A percentile compares a stretch with the other conserved stretches of the same genome.
These are phyloP conservation scores for Fusarium sp. DNA, from an alignment of 2,329 filamentous ascomycete genomes.

Conservation along the genomic window DNA sequence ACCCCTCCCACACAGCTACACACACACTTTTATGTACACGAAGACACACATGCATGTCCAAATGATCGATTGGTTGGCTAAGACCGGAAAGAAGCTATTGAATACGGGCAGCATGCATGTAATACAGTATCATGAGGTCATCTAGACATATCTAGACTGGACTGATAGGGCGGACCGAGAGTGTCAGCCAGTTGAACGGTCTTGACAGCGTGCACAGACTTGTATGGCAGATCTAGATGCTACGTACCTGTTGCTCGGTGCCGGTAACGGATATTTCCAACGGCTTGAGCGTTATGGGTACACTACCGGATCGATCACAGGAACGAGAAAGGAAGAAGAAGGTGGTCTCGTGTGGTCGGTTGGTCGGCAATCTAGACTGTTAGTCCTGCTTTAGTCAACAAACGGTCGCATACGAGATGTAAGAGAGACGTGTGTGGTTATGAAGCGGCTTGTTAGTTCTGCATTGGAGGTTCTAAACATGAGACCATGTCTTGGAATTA, in stretches of 20 bases:
- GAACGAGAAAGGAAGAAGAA: neutral
- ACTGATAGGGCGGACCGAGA: neutral
- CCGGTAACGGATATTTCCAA: neutral
- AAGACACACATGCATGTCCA: neutral
- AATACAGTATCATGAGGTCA: slow-evolving; percentile 23
- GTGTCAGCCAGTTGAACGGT: neutral
- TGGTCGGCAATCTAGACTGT: neutral
- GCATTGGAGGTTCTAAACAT: neutral
- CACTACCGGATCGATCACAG: neutral
- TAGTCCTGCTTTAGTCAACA: neutral
- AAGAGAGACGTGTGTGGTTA: neutral
- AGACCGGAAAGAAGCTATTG: neutral
- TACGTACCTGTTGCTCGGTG: neutral
- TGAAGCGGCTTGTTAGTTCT: neutral
- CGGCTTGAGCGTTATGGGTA: neutral
- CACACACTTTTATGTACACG: neutral
- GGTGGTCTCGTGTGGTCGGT: neutral
- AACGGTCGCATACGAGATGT: neutral
- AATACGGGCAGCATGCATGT: slow-evolving; percentile 18
- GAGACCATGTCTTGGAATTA: neutral
- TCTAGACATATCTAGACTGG: neutral
- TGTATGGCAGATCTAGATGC: neutral
- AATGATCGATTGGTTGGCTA: neutral
- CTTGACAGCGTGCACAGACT: neutral
- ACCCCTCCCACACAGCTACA: too few relatives aligned